Evolutionary conservation across 139 green algal species (phyloP).

Genomic region (Tetradesmus obliquus): DNA sequence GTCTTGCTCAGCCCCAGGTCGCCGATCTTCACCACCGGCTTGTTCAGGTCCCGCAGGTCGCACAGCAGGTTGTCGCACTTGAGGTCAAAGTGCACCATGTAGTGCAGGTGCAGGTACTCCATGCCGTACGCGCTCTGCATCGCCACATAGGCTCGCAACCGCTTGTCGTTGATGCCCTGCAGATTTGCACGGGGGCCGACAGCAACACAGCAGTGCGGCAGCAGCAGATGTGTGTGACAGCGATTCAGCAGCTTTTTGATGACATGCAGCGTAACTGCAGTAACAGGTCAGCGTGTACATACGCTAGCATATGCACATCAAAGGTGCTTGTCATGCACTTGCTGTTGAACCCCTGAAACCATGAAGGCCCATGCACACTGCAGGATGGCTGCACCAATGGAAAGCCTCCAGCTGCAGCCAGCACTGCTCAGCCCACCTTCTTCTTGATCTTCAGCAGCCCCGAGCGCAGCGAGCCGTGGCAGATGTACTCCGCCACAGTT

Average conservation of each 20-base stretch:
- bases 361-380: background rate
- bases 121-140: slow-evolving; percentile 73
- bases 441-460: slow-evolving; percentile 61
- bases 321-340: too few relatives aligned
- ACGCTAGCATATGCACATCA: background rate
- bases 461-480: slow-evolving; percentile 53
- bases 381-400: slow-evolving; percentile 28
- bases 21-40: slow-evolving; percentile 78
- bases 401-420: background rate
- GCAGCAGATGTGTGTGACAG: background rate
- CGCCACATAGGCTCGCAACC: slow-evolving; percentile 51
- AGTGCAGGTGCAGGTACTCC: slow-evolving; percentile 78
- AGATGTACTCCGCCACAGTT: slow-evolving; percentile 72
- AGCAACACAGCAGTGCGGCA: background rate
- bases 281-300: background rate
- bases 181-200: background rate
- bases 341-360: background rate
- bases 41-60: slow-evolving; percentile 69
- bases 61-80: slow-evolving; percentile 81
- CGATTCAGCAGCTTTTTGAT: background rate
- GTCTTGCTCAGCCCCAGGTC: slow-evolving; percentile 81
- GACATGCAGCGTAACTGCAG: background rate
- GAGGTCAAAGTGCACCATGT: slow-evolving; percentile 74
- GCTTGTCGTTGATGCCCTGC: slow-evolving; percentile 50
- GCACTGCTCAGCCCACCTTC: slow-evolving; percentile 33